Conservation (phyloP, 176 grass and related monocot species). For the Paspalum vaginatum region DNA sequence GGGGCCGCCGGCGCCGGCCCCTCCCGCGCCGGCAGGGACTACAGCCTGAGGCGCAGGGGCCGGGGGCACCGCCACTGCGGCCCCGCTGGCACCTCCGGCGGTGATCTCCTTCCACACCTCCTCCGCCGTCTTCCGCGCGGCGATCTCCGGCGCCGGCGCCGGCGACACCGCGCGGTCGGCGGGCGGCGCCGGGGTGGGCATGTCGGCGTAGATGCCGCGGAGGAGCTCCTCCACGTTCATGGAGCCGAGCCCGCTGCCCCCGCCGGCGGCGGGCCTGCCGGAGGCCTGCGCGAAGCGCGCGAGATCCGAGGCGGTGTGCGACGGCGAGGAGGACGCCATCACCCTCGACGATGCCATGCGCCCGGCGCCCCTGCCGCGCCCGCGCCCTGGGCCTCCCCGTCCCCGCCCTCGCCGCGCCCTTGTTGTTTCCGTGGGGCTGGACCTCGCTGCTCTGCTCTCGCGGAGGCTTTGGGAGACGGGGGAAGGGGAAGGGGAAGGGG, state of each 20-base stretch:
- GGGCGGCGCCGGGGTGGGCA: slow-evolving; percentile 31
- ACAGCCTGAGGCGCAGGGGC: neutral
- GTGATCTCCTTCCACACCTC: slow-evolving; percentile 90
- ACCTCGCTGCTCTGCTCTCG: neutral
- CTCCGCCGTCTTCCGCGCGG: slow-evolving; percentile 58
- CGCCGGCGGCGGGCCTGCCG: slow-evolving; percentile 32
- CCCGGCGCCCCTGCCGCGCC: neutral
- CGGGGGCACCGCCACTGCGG: neutral
- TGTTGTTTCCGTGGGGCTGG: slow-evolving; percentile 27
- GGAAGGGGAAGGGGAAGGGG: neutral
- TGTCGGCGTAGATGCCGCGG: slow-evolving; percentile 59
- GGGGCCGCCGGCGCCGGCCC: neutral
- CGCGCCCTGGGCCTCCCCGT: slow-evolving; percentile 32
- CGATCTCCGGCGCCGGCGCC: slow-evolving; percentile 14
- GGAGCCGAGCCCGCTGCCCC: slow-evolving; percentile 58
- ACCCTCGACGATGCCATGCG: slow-evolving; percentile 76
- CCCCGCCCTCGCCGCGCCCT: slow-evolving; percentile 27
- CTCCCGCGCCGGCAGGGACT: slow-evolving; percentile 21
- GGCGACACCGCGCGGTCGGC: slow-evolving; percentile 22
- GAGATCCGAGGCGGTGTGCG: slow-evolving; percentile 75
- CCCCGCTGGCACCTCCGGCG: neutral
- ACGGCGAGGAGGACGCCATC: slow-evolving; percentile 68
- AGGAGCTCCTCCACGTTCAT: slow-evolving; percentile 93
- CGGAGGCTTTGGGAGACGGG: neutral
- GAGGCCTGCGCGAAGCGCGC: slow-evolving; percentile 54